Base-by-base conservation (phyloP, 768 basidiomycete species). In the Pulveroboletus frians region DNA sequence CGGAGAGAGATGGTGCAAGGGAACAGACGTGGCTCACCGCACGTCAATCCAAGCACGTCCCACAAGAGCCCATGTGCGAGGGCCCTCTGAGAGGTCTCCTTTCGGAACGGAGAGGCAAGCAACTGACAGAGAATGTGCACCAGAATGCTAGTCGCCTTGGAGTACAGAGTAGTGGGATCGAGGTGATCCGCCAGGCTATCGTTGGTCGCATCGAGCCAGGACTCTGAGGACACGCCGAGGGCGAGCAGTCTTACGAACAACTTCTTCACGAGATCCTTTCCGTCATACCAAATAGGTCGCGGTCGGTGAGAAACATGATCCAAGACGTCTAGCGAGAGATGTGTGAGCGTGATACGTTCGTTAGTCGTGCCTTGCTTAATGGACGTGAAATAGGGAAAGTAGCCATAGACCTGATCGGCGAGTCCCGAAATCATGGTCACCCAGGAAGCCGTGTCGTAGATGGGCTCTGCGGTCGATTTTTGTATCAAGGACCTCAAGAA, bases 341-440 rank as follows among this genome's bases (percentile, higher is more conserved):
- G 76, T 4, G 76, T 76, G 54, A 85, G 69, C 47, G 69, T 73
- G 47, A 81, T 70, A 55, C 78, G 81, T 58, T 84, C 82, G 55
- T 79, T 73, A 55, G 80, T 72, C 10, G 74, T 72, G 36, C 68
- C 69, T 79, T 83, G 86, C 2, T 71, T 64, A 21, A 75, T 68
- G 29, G 69, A 63, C 20, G 69, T 69, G n/a, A 79, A 75, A 9
- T 74, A 66, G n/a, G 81, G 81, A 59, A 87, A 81, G 11, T 71
- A 61, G 5, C 69, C 69, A 36, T 81, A 72, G 55, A 79, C 73
- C 50, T 77, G 72, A 39, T 82, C 78, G 2, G 79, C 72, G 20
- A 84, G 66, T 1, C 72, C 76, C 39, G 71, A 59, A 42, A 84
- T 68, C 49, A 83, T 69, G 23, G 73, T 71, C 10, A 74, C 58